phyloP scores from a whole-genome alignment of 2,329 filamentous ascomycete genomes.

The Verticillium longisporum region DNA sequence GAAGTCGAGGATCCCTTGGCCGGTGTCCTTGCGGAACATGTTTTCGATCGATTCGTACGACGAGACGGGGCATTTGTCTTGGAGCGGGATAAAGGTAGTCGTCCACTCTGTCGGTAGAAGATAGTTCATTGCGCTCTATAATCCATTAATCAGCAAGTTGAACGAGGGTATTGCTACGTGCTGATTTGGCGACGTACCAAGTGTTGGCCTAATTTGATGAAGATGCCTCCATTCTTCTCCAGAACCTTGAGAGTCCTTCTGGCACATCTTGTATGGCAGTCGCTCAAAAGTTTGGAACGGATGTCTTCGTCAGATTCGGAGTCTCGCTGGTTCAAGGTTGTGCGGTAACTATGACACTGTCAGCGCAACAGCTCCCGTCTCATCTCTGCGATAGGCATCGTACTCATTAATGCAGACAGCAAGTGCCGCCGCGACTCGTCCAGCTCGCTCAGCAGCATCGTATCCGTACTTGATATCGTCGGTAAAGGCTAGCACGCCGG shows the following conservation, averaged over 20 bases:
- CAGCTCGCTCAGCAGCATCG: slow-evolving; percentile 67
- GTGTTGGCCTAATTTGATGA: slow-evolving; percentile 96
- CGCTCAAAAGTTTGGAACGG: slow-evolving; percentile 61
- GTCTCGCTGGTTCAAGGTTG: slow-evolving; percentile 67
- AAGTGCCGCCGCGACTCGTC: slow-evolving; percentile 68
- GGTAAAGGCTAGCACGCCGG: slow-evolving; percentile 45
- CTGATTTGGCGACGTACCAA: slow-evolving; percentile 41
- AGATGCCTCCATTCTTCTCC: slow-evolving; percentile 96
- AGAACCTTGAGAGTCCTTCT: slow-evolving; percentile 77
- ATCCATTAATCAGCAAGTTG: slow-evolving; percentile 11
- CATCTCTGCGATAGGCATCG: slow-evolving; percentile 1
- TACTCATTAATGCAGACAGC: slow-evolving; percentile 86
- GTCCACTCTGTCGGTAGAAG: slow-evolving; percentile 89
- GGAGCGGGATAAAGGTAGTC: slow-evolving; percentile 87
- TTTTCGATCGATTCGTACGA: slow-evolving; percentile 77
- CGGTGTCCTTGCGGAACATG: slow-evolving; percentile 83
- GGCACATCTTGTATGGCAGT: slow-evolving; percentile 90
- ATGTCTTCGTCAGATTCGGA: slow-evolving; percentile 55
- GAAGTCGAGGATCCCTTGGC: slow-evolving; percentile 67
- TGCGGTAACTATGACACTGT: slow-evolving; percentile 65
- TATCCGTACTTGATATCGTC: slow-evolving; percentile 72
- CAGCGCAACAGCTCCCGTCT: neutral
- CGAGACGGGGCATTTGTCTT: slow-evolving; percentile 92
- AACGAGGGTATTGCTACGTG: neutral
- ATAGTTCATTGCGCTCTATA: slow-evolving; percentile 89